These are phyloP conservation scores for Exutisphaerella laricina DNA, from an alignment of 2,329 filamentous ascomycete species.

Conservation along the genomic window DNA sequence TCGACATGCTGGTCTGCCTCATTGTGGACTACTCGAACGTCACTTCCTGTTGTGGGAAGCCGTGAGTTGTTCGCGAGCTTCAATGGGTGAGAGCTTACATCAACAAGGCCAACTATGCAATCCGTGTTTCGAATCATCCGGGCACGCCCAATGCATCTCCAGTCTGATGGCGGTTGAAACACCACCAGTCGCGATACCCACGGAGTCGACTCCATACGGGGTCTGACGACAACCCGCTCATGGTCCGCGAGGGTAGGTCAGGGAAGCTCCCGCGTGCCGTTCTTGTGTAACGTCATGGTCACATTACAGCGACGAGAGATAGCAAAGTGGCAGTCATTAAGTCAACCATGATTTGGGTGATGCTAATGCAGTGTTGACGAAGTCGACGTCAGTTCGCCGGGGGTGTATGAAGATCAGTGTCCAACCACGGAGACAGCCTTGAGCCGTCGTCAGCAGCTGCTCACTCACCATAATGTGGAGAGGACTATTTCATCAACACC, in stretches of 20 bases:
- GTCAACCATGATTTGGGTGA: not conserved
- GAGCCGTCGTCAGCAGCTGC: not conserved
- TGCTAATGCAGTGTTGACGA: slow-evolving; percentile 1
- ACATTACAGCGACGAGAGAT: not conserved
- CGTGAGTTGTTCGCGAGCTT: not conserved
- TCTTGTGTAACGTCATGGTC: slow-evolving; percentile 1
- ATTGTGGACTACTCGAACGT: not conserved
- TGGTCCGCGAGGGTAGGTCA: not conserved
- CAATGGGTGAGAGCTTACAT: not conserved
- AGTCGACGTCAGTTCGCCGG: slow-evolving; percentile 1
- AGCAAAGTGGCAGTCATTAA: not conserved
- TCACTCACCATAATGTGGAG: too few relatives aligned
- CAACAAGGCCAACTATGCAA: too few relatives aligned
- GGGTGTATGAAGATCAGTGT: not conserved
- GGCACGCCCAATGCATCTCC: not conserved
- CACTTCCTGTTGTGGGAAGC: not conserved
- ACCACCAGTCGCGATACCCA: not conserved
- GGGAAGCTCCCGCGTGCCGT: not conserved
- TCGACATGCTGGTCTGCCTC: not conserved
- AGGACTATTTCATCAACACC: too few relatives aligned
- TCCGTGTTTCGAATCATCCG: too few relatives aligned
- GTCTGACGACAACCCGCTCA: not conserved
- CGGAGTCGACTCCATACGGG: not conserved
- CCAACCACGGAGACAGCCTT: not conserved
- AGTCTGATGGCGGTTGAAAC: not conserved